Percentiles rank a stretch among this genome's conserved stretches.
These are phyloP conservation scores for Phalaenopsis aphrodite DNA, from an alignment of 106 monocot genomes.

Conservation along the genomic window DNA sequence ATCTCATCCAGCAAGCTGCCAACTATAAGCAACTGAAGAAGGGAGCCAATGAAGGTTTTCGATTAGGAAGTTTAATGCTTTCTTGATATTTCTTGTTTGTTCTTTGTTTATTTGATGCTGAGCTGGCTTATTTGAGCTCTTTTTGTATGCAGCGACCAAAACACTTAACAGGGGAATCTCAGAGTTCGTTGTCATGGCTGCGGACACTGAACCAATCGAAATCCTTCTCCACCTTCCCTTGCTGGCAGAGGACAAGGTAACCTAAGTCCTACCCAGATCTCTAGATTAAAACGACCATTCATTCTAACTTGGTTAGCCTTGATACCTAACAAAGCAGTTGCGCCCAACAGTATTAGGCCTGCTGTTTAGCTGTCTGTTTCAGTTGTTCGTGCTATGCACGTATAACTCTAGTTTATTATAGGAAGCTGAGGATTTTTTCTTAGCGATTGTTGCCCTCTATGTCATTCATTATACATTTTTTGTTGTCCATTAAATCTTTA, in stretches of 20 bases:
- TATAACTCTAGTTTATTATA: no score
- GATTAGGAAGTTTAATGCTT: no score
- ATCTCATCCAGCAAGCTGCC: slow-evolving; percentile 78
- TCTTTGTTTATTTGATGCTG: neutral
- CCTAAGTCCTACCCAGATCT: neutral
- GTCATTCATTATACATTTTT: no score
- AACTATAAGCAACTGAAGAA: slow-evolving; percentile 96
- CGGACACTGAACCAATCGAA: slow-evolving; percentile 74
- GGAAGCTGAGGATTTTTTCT: no score
- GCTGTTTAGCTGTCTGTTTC: neutral
- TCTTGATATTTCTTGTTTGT: neutral
- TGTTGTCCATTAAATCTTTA: no score
- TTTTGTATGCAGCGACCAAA: slow-evolving; percentile 55
- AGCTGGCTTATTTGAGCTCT: neutral
- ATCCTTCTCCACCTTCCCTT: slow-evolving; percentile 80
- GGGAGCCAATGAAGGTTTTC: slow-evolving; percentile 85
- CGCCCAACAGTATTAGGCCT: neutral
- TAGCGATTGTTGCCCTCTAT: no score
- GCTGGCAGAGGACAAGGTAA: slow-evolving; percentile 80
- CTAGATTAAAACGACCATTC: neutral
- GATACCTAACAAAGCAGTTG: neutral
- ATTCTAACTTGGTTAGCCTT: neutral
- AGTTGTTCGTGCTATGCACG: no score
- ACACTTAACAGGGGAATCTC: slow-evolving; percentile 77
- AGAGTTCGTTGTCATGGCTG: slow-evolving; percentile 87